phyloP scores from a whole-genome alignment of 306 rosid species.

The Sicyos edulis region DNA sequence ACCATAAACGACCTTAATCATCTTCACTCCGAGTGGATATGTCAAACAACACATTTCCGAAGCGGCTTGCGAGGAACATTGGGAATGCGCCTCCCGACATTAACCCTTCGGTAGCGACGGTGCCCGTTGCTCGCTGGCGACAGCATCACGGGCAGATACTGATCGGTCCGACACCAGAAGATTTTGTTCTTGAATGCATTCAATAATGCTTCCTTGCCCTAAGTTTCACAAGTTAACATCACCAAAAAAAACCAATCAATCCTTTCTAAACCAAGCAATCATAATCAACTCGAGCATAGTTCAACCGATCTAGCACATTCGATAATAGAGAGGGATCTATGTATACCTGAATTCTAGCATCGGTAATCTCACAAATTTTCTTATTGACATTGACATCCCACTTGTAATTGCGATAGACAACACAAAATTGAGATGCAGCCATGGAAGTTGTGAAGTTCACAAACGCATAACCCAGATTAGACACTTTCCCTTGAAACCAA shows the following conservation, averaged over 20 bases:
- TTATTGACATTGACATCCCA: conserved; percentile 32
- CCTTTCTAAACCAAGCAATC: too few relatives aligned
- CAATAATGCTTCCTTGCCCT: conserved; percentile 37
- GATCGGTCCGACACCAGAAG: conserved; percentile 35
- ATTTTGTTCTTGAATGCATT: conserved; percentile 28
- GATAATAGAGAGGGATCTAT: not conserved
- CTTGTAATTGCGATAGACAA: too few relatives aligned
- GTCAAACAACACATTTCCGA: not conserved
- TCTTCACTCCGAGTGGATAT: too few relatives aligned
- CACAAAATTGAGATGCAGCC: too few relatives aligned
- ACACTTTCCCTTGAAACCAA: too few relatives aligned
- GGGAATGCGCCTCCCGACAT: conserved; percentile 22
- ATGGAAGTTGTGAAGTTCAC: too few relatives aligned
- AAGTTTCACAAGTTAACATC: not conserved
- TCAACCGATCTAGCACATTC: too few relatives aligned
- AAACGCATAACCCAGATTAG: too few relatives aligned
- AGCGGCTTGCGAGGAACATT: conserved; percentile 18
- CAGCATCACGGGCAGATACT: conserved; percentile 33
- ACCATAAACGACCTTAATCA: too few relatives aligned
- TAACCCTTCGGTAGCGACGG: not conserved
- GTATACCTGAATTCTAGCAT: conserved; percentile 50
- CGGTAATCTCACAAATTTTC: conserved; percentile 39
- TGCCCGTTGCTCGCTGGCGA: conserved; percentile 38
- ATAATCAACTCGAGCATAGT: not conserved
- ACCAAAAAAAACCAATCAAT: not conserved